Conservation (phyloP, 202 grass and related monocot species). For the Sporobolus alterniflorus region DNA sequence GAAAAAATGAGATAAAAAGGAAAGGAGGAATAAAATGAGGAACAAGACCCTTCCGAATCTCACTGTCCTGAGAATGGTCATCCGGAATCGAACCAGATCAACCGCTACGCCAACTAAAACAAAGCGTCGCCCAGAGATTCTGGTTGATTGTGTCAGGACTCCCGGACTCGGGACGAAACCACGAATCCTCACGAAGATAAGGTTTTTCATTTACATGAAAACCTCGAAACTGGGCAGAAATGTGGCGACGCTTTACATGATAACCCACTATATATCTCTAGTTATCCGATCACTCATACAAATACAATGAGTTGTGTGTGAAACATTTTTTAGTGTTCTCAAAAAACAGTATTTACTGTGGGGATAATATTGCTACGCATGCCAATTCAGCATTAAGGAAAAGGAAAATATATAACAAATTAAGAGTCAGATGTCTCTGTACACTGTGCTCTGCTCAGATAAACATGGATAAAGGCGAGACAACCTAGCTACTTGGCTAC, state of each 20-base stretch:
- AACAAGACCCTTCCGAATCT: neutral
- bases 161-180: neutral
- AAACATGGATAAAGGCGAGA: neutral
- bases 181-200: slow-evolving; percentile 5
- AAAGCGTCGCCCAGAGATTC: neutral
- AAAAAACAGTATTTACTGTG: neutral
- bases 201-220: neutral
- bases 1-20: neutral
- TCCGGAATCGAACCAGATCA: neutral
- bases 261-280: too few relatives aligned
- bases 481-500: neutral
- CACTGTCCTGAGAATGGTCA: neutral
- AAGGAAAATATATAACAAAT: neutral
- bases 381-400: neutral
- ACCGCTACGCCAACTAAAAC: neutral
- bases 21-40: neutral
- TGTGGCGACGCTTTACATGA: too few relatives aligned
- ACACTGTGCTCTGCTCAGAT: neutral
- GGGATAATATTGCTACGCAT: neutral
- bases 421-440: neutral
- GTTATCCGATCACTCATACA: too few relatives aligned
- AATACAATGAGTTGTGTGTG: too few relatives aligned
- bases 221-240: neutral
- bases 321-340: neutral
- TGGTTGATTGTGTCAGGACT: neutral